Evolutionary conservation across 495 filamentous ascomycete genomes (phyloP).

Genomic region (Penicillium bovifimosum): DNA sequence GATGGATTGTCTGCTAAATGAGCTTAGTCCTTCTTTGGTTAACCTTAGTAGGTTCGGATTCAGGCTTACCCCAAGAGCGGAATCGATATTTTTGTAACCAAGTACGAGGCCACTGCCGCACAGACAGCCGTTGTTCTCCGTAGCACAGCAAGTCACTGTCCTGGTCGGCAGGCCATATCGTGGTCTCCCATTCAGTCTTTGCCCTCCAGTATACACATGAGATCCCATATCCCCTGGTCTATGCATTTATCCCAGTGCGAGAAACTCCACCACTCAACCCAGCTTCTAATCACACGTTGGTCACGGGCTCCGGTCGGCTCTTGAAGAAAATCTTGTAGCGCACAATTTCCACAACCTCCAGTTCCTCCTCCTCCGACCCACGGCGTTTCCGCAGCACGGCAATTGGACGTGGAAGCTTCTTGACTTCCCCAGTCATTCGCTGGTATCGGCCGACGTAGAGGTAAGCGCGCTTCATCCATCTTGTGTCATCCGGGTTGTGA

Average conservation of each 20-base stretch:
- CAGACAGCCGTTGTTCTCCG: not conserved
- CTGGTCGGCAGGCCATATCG: not conserved
- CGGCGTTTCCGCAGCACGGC: constrained; percentile 55
- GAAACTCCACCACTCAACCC: not conserved
- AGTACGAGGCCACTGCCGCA: not conserved
- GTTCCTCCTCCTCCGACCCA: constrained; percentile 35
- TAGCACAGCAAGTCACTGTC: not conserved
- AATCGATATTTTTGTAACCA: not conserved
- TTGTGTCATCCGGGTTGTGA: constrained; percentile 43
- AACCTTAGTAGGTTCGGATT: not conserved
- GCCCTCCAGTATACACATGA: not conserved
- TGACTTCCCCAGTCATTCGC: constrained; percentile 82
- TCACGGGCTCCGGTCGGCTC: constrained; percentile 81
- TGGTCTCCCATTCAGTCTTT: not conserved
- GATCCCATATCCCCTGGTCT: not conserved
- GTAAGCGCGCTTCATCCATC: constrained; percentile 86
- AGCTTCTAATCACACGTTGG: constrained; percentile 22
- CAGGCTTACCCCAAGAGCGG: not conserved
- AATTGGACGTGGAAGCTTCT: constrained; percentile 71
- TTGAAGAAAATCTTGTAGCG: constrained; percentile 87
- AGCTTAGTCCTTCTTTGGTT: not conserved
- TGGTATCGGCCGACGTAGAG: constrained; percentile 87
- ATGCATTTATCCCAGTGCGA: not conserved
- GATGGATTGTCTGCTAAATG: not conserved
- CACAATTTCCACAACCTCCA: constrained; percentile 80